Base-by-base conservation (phyloP, 306 rosid species). In the Lablab purpureus region DNA sequence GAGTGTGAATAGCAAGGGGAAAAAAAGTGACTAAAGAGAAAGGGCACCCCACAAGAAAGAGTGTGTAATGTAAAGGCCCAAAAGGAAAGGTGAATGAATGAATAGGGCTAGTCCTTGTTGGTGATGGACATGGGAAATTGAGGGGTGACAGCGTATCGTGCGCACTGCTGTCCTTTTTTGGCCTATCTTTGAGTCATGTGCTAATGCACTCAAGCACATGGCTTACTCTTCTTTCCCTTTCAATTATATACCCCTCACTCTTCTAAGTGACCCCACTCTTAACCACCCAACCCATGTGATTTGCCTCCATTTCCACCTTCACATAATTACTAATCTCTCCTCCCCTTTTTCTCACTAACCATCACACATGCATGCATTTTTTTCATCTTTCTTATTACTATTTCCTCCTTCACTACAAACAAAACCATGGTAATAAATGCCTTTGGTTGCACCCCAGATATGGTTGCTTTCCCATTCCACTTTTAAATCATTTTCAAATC, bases 201-300 rank as follows among this genome's bases (percentile, higher is more conserved):
- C 77, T 6, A 15, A 10, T 79, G 49, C 77, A 46, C 65, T 21
- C 10, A 1, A 4, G 77, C 83, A 79, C 83, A 79, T 79, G 83
- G 64, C 77, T 46, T 70, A 19, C 71, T 15, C 62, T 68, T 55
- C 60, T 28, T 78, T 43, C 76, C n/a, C 50, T 79, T 59, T 78
- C 82, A 78, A 68, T 78, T 14, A 50, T 76, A 13, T 23, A n/a
- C 0, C 47, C 22, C 58, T 46, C 71, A 56, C 21, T 37, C 11
- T 30, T 45, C 32, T 22, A 59, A 22, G 0, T 1, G 74, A 65
- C 47, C 84, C 74, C 74, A 73, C 28, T 27, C 17, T 15, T 54
- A 66, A 59, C 75, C 30, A 65, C 59, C 75, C 25, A 15, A 12
- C 75, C 80, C 84, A 81, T 66, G 84, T 81, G 84, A 65, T 63